Conservation (phyloP, 2,329 filamentous ascomycete genomes). For the Ophiocordyceps camponoti-floridani region DNA sequence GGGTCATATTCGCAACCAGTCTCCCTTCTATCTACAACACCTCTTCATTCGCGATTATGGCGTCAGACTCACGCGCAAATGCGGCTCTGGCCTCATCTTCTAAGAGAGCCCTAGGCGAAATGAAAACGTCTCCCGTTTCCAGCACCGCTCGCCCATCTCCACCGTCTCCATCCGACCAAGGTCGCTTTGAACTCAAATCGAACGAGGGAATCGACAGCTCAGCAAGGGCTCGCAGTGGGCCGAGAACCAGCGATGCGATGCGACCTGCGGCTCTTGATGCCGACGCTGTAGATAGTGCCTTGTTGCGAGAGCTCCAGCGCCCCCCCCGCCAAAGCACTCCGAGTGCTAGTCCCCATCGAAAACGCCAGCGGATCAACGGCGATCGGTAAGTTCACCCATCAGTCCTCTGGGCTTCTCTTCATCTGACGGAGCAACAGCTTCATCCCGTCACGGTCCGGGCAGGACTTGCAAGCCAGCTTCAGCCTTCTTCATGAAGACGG, state of each 20-base stretch:
- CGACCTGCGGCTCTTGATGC: constrained; percentile 24
- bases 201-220: constrained; percentile 17
- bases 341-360: constrained; percentile 35
- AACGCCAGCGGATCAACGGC: constrained; percentile 40
- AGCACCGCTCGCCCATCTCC: constrained; percentile 23
- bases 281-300: constrained; percentile 29
- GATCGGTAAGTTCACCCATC: constrained; percentile 30
- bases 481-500: constrained; percentile 82
- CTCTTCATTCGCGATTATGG: background rate
- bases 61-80: background rate
- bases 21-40: background rate
- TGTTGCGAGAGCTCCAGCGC: constrained; percentile 32
- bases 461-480: constrained; percentile 86
- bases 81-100: constrained; percentile 3
- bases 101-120: constrained; percentile 15
- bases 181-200: constrained; percentile 21
- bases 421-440: constrained; percentile 41
- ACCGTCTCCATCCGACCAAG: constrained; percentile 24
- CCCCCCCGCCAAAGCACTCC: constrained; percentile 34
- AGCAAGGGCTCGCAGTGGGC: constrained; percentile 15
- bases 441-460: constrained; percentile 83
- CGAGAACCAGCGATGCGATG: constrained; percentile 16
- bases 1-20: background rate
- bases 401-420: background rate
- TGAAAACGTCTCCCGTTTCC: constrained; percentile 12